Conservation (phyloP, 352 stramenopile species). For the Globisporangium parvum region DNA sequence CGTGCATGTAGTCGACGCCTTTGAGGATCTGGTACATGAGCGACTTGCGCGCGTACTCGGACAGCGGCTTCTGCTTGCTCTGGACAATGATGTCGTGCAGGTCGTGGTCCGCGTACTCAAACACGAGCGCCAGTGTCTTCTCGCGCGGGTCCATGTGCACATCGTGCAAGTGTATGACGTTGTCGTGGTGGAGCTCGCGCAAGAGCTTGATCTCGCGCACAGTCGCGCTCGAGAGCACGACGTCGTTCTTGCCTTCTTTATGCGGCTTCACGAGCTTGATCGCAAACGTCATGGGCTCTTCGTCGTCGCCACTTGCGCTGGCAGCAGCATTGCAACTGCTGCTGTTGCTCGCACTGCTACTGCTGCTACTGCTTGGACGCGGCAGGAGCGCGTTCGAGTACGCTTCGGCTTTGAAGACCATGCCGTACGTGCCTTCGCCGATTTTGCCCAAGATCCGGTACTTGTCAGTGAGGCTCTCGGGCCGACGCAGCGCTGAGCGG, state of each 20-base stretch:
- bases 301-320: slow-evolving; percentile 27
- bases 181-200: slow-evolving; percentile 83
- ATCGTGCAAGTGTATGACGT: slow-evolving; percentile 83
- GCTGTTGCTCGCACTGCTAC: slow-evolving; percentile 3
- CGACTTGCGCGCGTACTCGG: slow-evolving; percentile 90
- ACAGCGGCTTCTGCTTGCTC: slow-evolving; percentile 84
- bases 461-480: slow-evolving; percentile 72
- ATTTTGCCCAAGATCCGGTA: slow-evolving; percentile 87
- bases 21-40: slow-evolving; percentile 92
- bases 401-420: slow-evolving; percentile 86
- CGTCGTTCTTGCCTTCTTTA: slow-evolving; percentile 88
- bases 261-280: slow-evolving; percentile 89
- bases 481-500: slow-evolving; percentile 48
- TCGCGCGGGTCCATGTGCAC: slow-evolving; percentile 82
- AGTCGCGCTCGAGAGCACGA: slow-evolving; percentile 82
- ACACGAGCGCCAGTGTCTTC: slow-evolving; percentile 82
- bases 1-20: slow-evolving; percentile 92
- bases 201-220: slow-evolving; percentile 89
- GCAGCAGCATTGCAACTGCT: slow-evolving; percentile 3
- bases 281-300: slow-evolving; percentile 80
- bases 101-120: slow-evolving; percentile 88
- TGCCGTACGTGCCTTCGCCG: slow-evolving; percentile 85
- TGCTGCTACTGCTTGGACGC: slow-evolving; percentile 14
- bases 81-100: slow-evolving; percentile 87
- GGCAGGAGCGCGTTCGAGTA: slow-evolving; percentile 41